Evolutionary conservation across 2,329 filamentous ascomycete genomes (phyloP), one percentile per base, ranked within the genome.

Genomic region (Fusarium verticillioides): DNA sequence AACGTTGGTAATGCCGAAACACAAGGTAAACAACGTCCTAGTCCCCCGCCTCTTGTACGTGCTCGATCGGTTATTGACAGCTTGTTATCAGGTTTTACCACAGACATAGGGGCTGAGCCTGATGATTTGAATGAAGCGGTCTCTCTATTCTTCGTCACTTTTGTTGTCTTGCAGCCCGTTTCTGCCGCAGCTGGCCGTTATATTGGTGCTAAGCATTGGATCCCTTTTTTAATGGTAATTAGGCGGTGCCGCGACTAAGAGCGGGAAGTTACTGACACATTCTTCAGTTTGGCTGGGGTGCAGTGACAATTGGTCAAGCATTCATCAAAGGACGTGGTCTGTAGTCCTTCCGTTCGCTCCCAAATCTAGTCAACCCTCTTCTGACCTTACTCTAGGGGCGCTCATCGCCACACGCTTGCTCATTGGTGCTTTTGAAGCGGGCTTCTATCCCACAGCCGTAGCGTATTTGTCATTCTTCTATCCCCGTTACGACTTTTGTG

Each of bases 1-100:
- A 84, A 84, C 34, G 78, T 84, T 37, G 83, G 83, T 34, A 84
- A 84, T 66, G 83, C 83, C 10, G 80, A 83, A 65, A 80, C 82
- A 9, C 75, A 82, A 76, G 76, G 82, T 82, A 59, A 60, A 34
- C 18, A n/a, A 11, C 19, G 47, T 23, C 42, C 19, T 42, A 9
- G 34, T 30, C 39, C 18, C n/a, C 23, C 26, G 36, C 32, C 36
- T 19, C 53, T 36, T 34, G 23, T 16, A 9, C 13, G 16, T 47
- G 19, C 32, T 37, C 21, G 12, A 30, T 39, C n/a, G 18, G 28
- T 59, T 21, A 13, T 43, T 34, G 21, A 64, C 62, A 56, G 23
- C 53, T 30, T 19, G 26, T 23, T 32, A 16, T 19, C 36, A 78
- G 76, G 77, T 32, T 78, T 78, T 66, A 78, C 77, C 16, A 68